Base-by-base conservation (phyloP, 208 protist species). In the Leishmania mexicana region DNA sequence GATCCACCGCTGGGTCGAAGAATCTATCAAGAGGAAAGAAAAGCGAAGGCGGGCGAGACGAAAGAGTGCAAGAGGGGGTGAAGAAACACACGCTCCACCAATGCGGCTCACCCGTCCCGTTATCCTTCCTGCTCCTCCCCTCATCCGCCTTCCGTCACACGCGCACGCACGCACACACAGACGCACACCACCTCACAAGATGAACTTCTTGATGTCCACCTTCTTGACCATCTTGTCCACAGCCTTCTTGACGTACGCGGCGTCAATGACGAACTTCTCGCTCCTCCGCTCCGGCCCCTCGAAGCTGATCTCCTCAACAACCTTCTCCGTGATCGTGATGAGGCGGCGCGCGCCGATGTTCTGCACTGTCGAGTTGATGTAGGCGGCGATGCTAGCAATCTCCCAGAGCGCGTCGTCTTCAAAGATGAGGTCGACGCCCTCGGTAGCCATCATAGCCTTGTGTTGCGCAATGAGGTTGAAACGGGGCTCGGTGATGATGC, bases 401-500 rank as follows among this genome's bases (percentile, higher is more conserved):
- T 99, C 97, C 84, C 88, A 92, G 21, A 99, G 88, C 42, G 98
- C 97, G 21, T 99, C 98, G 11, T 99, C 93, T 28, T 91, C 96
- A 81, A 99, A 99, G 45, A 94, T 79, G 17, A 99, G 92, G 21
- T 98, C 87, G 3, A 99, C 98, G 21, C 93, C 96, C 86, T 99
- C 99, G 28, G 99, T 99, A 65, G 93, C 90, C 83, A 99, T 89
- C 88, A 99, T 95, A 17, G 91, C 94, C 81, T 94, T 91, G 88
- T 99, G 95, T 87, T 99, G 98, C 75, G 87, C 88, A 71, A 99
- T 96, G 6, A 99, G 89, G 82, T 99, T 99, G 87, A 92, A 95
- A 88, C 99, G 97, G n/a, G 99, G 98, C 92, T 99, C 98, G 4
- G 98, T 99, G 40, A 99, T 96, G 82, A 99, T 99, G 86, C 96